Evolutionary conservation across 768 basidiomycete genomes (phyloP), one percentile per base, ranked within the genome.

Genomic region (Sarcodon sp.): DNA sequence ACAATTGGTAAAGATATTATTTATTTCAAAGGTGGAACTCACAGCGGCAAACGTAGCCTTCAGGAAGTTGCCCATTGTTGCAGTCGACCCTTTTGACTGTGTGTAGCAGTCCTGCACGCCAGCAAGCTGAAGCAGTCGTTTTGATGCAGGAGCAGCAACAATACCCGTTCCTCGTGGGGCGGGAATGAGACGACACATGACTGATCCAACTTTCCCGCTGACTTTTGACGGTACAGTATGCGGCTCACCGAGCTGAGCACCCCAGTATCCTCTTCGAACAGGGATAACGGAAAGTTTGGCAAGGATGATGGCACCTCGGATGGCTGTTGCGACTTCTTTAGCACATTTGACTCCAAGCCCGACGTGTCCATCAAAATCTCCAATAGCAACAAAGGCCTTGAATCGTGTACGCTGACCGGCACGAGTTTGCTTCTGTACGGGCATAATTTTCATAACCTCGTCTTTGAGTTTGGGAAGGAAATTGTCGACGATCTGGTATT

Each of bases 371-470:
- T 97, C 92, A 59, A 82, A 89, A 72, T 99, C 96, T 64, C 96
- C 96, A 61, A 99, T 96, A 52, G 96, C 96, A 60, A 98, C 96
- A 71, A 97, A 98, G 27, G 96, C 96, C 74, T 99, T 98, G 83
- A 99, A 99, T 54, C 96, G 87, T 51, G 96, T 99, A 59, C 96
- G 88, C 70, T 99, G 96, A 67, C 96, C 96, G 58, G 96, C 96
- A 63, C 90, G 92, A 52, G 96, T 99, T 70, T 99, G 96, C 72
- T 99, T 99, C 73, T 98, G 96, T 49, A 99, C 96, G 57, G 96
- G 96, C 84, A 92, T 92, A 66, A 99, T 98, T 69, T 93, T 94
- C 96, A 99, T 99, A 56, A 99, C 96, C 67, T 96, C 92, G 59
- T 93, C 96, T 79, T 99, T 99, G 71, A 99, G 87, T 66, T 89